phyloP scores from a whole-genome alignment of 1,284 basidiomycete species.

The Fereydounia khargensis region DNA sequence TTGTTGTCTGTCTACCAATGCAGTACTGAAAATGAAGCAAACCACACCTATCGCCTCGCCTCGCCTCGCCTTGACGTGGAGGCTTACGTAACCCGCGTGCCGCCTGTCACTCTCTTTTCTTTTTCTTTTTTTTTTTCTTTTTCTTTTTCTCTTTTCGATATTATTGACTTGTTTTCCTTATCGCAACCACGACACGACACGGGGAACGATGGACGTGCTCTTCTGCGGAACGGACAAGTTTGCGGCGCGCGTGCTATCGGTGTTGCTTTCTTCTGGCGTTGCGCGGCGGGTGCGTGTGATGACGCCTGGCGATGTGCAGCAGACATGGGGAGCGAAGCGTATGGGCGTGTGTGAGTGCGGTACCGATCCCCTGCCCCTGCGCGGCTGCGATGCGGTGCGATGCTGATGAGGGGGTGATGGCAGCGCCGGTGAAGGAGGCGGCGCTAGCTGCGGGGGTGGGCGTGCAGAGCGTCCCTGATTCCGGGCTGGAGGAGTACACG shows the following conservation, averaged over 20 bases:
- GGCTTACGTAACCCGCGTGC: not conserved
- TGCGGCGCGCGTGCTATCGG: constrained; percentile 14
- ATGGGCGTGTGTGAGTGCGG: constrained; percentile 32
- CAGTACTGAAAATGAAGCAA: no score
- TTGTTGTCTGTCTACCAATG: no score
- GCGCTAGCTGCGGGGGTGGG: constrained; percentile 21
- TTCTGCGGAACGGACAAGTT: constrained; percentile 54
- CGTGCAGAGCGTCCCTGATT: constrained; percentile 14
- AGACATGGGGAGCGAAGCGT: constrained; percentile 40
- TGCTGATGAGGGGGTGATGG: constrained; percentile 13
- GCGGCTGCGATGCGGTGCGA: constrained; percentile 13
- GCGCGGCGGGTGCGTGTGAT: constrained; percentile 61
- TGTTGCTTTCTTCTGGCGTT: constrained; percentile 1
- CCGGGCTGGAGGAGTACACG: constrained; percentile 15
- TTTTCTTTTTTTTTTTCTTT: not conserved
- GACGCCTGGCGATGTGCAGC: constrained; percentile 63
- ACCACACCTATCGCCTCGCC: no score
- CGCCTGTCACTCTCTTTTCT: not conserved
- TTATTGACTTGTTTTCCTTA: no score
- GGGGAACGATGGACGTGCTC: no score
- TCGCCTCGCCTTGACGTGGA: not conserved
- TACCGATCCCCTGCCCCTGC: constrained; percentile 62
- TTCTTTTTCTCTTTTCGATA: not conserved
- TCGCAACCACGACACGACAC: no score
- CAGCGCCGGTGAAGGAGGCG: constrained; percentile 37